phyloP scores from a whole-genome alignment of 345 rosid genomes.

The Jatropha curcas region DNA sequence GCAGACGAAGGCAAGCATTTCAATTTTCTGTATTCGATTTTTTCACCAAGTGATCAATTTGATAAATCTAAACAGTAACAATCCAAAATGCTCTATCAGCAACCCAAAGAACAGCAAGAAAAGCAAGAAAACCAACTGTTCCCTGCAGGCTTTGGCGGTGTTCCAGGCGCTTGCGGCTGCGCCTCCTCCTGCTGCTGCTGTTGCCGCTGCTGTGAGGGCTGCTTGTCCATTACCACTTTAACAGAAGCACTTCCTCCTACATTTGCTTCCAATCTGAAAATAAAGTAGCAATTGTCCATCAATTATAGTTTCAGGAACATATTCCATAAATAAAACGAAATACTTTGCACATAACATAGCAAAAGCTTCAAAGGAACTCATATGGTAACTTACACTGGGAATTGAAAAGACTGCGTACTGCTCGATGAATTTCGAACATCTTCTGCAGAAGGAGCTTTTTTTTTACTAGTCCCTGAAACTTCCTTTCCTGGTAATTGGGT shows the following conservation, averaged over 20 bases:
- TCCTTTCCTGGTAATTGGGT: conserved; percentile 1
- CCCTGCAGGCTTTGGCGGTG: conserved; percentile 18
- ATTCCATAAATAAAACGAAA: neutral
- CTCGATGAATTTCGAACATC: conserved; percentile 29
- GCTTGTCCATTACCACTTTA: conserved; percentile 6
- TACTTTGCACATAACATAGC: neutral
- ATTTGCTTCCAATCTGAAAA: conserved; percentile 42
- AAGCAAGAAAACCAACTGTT: conserved; percentile 57
- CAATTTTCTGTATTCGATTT: too few species aligned
- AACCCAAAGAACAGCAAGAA: conserved; percentile 41
- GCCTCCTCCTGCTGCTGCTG: conserved; percentile 10
- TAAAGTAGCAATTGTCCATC: neutral
- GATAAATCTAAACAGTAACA: too few species aligned
- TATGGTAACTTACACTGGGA: conserved; percentile 67
- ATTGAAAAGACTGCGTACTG: conserved; percentile 66
- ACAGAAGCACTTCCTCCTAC: conserved; percentile 19
- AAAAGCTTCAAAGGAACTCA: too few species aligned
- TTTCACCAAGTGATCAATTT: too few species aligned
- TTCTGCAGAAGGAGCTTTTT: conserved; percentile 16
- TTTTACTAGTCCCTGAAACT: too few species aligned
- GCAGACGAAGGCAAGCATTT: neutral
- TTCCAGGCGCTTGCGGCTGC: conserved; percentile 16
- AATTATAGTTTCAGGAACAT: neutral
- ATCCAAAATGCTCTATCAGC: neutral
- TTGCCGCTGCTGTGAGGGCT: conserved; percentile 3